Evolutionary conservation across 1,139 yeast genomes (phyloP), one percentile per base, ranked within the genome.

Genomic region (Arxiozyma telluris): DNA sequence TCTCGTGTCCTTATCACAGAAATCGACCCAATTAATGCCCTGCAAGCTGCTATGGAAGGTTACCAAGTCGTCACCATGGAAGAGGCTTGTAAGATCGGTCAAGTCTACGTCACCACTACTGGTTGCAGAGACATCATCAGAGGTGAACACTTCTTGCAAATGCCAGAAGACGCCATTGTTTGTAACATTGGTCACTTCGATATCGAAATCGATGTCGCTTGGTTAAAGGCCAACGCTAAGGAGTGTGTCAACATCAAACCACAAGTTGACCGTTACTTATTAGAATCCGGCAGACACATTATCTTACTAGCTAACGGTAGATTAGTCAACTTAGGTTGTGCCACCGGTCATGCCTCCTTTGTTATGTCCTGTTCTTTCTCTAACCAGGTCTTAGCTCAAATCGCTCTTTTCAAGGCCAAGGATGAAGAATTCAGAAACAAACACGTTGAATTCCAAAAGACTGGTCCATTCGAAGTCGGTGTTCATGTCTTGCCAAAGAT

Each of bases 161-260:
- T 93, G 98, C 98, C 97, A 77, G 96, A 93, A 77, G 98, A 93
- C 73, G 98, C 99, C 69, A 94, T 93, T 74, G 98, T 93, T 61
- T 94, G 98, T 82, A 93, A 93, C 96, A 93, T 93, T 79, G 99
- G 99, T 75, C 99, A 93, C 80, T 93, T 93, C 71, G 99, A 93
- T 77, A 90, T 93, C 72, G 99, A 93, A 81, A 94, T 93, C 70
- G 99, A 93, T 76, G 97, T 90, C 68, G 97, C 97, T 71, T 89
- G 96, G 96, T 83, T 90, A 75, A 89, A 88, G 82, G 86, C 83
- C 58, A 88, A 88, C 76, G 95, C 96, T 67, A 82, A 78, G 73
- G 87, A 87, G 64, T 89, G 85, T 72, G 88, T 88, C 72, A 90
- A 93, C 89, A 91, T 93, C 78, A 93, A 93, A 83, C 98, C 98